Evolutionary conservation across 2,329 filamentous ascomycete species (phyloP), one percentile per base, ranked within the genome.

Genomic region (Verticillium tricorpus): DNA sequence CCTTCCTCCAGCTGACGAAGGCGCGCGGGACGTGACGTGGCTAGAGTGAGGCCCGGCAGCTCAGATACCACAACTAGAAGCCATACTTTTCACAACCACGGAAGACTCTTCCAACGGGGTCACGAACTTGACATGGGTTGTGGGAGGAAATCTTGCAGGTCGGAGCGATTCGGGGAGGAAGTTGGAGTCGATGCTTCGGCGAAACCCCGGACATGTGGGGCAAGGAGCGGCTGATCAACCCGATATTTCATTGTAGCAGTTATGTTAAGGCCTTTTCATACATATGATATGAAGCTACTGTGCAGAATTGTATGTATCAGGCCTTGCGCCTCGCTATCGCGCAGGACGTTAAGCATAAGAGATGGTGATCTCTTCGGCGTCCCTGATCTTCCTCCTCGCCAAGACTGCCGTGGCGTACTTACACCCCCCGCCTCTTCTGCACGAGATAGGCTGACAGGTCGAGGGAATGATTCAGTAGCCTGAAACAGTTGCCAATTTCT

Each of bases 381-480:
- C 58, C 17, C 14, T 12, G 19, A 59, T 59, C n/a, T 50, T 22
- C 28, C 45, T 52, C 25, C 15, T 19, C 17, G 58, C 58, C 22
- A 22, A 52, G 5, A 59, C 58, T n/a, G 39, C 39, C 22, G 58
- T 59, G 7, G 31, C 39, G 52, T 59, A 59, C 25, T 37, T 59
- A n/a, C 58, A 35, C 58, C 31, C 58, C 52, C 31, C 17, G 15
- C n/a, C 40, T 59, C 15, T 52, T 35, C 39, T 59, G 58, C 58
- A 52, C 22, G 19, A 59, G 52, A 15, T 35, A 32, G n/a, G 58
- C 40, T 34, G 39, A 52, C 19, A 37, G 58, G 19, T 54, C 28
- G 58, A 45, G 52, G 39, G 58, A 50, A 35, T 59, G 58, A 35
- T 59, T 59, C 37, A 59, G n/a, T 32, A 59, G 35, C 28, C 58